Percentiles rank a stretch among this genome's conserved stretches.
Conservation (phyloP, 495 filamentous ascomycete species). For the Penicilliopsis zonata region DNA sequence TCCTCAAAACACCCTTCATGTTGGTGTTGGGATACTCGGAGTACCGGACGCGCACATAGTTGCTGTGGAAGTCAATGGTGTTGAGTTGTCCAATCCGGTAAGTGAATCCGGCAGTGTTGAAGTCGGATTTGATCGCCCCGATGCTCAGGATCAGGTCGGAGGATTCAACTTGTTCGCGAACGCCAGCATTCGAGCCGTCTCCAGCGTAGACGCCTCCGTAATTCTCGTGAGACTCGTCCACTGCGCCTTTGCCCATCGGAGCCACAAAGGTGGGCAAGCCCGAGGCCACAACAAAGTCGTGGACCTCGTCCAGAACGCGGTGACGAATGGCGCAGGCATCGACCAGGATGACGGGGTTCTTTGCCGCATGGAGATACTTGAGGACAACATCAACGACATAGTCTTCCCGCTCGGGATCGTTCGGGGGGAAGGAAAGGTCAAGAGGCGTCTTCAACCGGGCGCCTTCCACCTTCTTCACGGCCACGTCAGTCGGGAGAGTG, state of each 20-base stretch:
- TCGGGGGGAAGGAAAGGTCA: slow-evolving; percentile 49
- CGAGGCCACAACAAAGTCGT: slow-evolving; percentile 64
- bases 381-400: slow-evolving; percentile 74
- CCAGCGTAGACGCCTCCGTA: slow-evolving; percentile 88
- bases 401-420: slow-evolving; percentile 64
- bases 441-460: slow-evolving; percentile 55
- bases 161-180: slow-evolving; percentile 61
- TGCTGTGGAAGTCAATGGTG: slow-evolving; percentile 82
- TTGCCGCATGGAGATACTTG: slow-evolving; percentile 63
- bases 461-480: slow-evolving; percentile 67
- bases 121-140: slow-evolving; percentile 77
- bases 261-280: slow-evolving; percentile 74
- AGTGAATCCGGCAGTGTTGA: slow-evolving; percentile 85
- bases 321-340: slow-evolving; percentile 90
- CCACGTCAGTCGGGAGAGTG: slow-evolving; percentile 76
- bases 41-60: slow-evolving; percentile 60
- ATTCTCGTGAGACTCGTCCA: slow-evolving; percentile 62
- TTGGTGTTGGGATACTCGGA: slow-evolving; percentile 72
- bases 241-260: slow-evolving; percentile 85
- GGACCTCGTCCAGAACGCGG: slow-evolving; percentile 60
- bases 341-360: slow-evolving; percentile 70
- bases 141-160: slow-evolving; percentile 77
- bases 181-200: slow-evolving; percentile 57
- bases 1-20: slow-evolving; percentile 79
- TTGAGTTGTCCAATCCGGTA: slow-evolving; percentile 72